Conservation (phyloP, 129 eudicot genomes). For the Heracleum sosnowskyi region DNA sequence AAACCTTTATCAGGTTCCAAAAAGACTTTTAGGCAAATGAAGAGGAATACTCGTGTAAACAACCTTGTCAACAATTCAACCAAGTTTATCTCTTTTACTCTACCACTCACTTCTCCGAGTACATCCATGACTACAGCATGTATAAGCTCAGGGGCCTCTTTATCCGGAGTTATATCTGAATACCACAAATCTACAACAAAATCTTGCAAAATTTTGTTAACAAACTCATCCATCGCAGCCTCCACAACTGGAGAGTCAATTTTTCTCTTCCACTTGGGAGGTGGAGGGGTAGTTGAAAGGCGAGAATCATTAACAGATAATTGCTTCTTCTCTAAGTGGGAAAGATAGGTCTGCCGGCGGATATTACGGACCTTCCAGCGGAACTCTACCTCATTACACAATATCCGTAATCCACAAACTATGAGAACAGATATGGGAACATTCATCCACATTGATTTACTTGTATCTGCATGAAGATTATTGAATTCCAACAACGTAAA, state of each 20-base stretch:
- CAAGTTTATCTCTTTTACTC: constrained; percentile 81
- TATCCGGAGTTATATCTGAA: constrained; percentile 86
- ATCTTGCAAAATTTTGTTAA: constrained; percentile 65
- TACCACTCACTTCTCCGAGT: constrained; percentile 73
- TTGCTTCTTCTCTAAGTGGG: constrained; percentile 77
- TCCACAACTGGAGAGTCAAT: constrained; percentile 84
- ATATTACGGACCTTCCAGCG: constrained; percentile 54
- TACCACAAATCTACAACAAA: constrained; percentile 92
- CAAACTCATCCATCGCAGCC: constrained; percentile 82
- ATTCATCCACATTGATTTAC: constrained; percentile 99
- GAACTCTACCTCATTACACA: constrained; percentile 76
- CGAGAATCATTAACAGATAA: constrained; percentile 84
- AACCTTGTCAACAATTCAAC: constrained; percentile 94
- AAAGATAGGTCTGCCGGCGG: constrained; percentile 46
- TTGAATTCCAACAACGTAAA: neutral
- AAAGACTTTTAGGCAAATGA: neutral
- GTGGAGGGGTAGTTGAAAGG: constrained; percentile 53
- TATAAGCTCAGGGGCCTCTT: constrained; percentile 86
- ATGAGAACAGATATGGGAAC: constrained; percentile 74
- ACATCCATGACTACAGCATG: constrained; percentile 71
- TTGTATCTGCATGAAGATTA: constrained; percentile 61
- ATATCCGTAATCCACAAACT: constrained; percentile 49
- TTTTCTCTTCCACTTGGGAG: constrained; percentile 79
- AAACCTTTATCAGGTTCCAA: neutral
- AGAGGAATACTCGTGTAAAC: neutral